These are phyloP conservation scores for Linanthus parryae DNA, from an alignment of 148 eudicot species.

Conservation along the genomic window DNA sequence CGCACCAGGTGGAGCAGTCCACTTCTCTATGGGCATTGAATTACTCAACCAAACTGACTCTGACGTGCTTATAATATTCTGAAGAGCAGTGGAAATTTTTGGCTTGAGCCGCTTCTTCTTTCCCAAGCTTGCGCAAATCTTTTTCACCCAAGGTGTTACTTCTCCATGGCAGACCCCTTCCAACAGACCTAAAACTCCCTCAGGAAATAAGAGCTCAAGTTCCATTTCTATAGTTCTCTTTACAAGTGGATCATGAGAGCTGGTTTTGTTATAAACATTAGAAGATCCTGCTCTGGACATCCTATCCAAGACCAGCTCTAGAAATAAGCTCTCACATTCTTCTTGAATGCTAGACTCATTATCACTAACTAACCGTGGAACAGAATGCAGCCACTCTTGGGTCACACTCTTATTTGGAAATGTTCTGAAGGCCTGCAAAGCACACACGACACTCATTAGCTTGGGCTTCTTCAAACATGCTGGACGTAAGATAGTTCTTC, in stretches of 20 bases:
- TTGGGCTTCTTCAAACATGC: not conserved
- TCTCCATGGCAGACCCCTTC: conserved; percentile 72
- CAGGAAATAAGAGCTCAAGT: conserved; percentile 36
- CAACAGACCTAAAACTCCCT: conserved; percentile 60
- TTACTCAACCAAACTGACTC: conserved; percentile 63
- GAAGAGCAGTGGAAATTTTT: conserved; percentile 66
- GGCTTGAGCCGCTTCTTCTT: conserved; percentile 71
- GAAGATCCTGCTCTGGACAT: conserved; percentile 55
- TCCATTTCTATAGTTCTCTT: conserved; percentile 27
- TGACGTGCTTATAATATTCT: conserved; percentile 62
- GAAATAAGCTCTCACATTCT: conserved; percentile 82
- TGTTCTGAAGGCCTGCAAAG: conserved; percentile 64
- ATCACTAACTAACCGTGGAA: conserved; percentile 77
- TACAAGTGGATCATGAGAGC: conserved; percentile 15
- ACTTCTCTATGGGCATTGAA: conserved; percentile 76
- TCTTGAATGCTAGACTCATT: conserved; percentile 96
- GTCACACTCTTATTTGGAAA: conserved; percentile 47
- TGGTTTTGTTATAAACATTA: conserved; percentile 10
- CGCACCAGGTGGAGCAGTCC: conserved; percentile 96
- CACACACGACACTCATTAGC: no score
- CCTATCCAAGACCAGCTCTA: conserved; percentile 73
- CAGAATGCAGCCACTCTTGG: conserved; percentile 87
- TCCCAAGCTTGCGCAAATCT: conserved; percentile 76
- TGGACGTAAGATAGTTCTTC: not conserved
- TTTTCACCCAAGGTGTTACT: conserved; percentile 87